phyloP scores from a whole-genome alignment of 768 basidiomycete species.

The Tulasnella sp. region DNA sequence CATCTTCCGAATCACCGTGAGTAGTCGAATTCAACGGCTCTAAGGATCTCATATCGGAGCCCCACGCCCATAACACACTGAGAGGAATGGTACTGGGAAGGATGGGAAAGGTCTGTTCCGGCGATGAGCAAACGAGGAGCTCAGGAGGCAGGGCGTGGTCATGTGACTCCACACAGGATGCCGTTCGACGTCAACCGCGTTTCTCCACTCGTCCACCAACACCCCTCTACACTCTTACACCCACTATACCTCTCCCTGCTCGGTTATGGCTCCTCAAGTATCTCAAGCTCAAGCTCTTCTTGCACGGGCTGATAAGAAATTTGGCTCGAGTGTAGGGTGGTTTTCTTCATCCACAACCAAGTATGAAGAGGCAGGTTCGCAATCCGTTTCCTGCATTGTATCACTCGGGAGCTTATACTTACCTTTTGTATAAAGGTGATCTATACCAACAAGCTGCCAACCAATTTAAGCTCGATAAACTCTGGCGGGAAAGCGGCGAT shows the following conservation, averaged over 20 bases:
- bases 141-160: too few species aligned
- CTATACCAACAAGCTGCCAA: conserved; percentile 17
- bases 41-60: too few species aligned
- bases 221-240: neutral
- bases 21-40: too few species aligned
- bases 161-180: too few species aligned
- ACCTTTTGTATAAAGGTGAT: neutral
- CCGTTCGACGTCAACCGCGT: too few species aligned
- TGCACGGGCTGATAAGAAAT: conserved; percentile 18
- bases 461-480: conserved; percentile 58
- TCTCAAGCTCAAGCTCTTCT: conserved; percentile 15
- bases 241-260: neutral
- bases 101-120: too few species aligned
- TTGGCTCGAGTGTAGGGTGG: conserved; percentile 23
- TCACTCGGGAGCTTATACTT: neutral
- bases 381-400: too few species aligned
- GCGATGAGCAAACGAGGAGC: too few species aligned
- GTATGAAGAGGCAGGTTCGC: conserved; percentile 35
- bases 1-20: too few species aligned
- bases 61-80: too few species aligned
- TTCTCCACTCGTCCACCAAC: neutral
- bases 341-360: conserved; percentile 30
- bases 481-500: conserved; percentile 85
- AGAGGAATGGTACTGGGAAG: too few species aligned
- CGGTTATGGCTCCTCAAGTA: conserved; percentile 6